Base-by-base conservation (phyloP, 2,329 filamentous ascomycete genomes). In the Tothia fuscella region DNA sequence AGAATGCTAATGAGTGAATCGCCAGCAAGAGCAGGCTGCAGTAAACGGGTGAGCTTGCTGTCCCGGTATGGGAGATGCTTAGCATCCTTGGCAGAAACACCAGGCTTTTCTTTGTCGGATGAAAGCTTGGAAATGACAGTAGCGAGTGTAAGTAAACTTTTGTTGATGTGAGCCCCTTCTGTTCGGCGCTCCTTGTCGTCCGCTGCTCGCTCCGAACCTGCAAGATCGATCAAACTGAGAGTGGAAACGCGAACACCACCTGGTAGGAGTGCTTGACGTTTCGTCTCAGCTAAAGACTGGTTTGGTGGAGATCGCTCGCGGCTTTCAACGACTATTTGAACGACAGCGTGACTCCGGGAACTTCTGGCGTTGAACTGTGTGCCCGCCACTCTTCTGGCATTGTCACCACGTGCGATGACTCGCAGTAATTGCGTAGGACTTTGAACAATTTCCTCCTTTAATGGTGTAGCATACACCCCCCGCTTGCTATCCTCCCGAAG, bases 391-490 rank as follows among this genome's bases (percentile, higher is more conserved):
- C 88, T 74, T 53, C 91, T 76, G 19, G 88, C 86, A 56, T 93
- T 79, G 57, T 98, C 91, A 54, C 91, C 91, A 43, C 89, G 76
- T 28, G 91, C 88, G 58, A 98, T 98, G 20, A 98, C 91, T 51
- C 91, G 78, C 32, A 98, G 67, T 21, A 98, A 72, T 58, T 98
- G 91, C 0, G 91, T 96, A 2, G 91, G 91, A 51, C 88, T 95
- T 62, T 98, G 91, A 22, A 98, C 91, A 52, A 98, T 98, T 59
- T 98, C 91, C 62, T 98, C 91, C 60, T 95, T 96, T 46, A 98
- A 64, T 1, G 91, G 91, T 14, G 82, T 93, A 17, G 91, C 91
- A 66, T 96, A 98, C 13, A 98, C 89, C 24, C 91, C 91, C 47
- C 91, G 74, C 65, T 95, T 96, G 65, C 82, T 87, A 60, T 98